phyloP scores from a whole-genome alignment of 106 monocot species.

The Chionographis japonica region DNA sequence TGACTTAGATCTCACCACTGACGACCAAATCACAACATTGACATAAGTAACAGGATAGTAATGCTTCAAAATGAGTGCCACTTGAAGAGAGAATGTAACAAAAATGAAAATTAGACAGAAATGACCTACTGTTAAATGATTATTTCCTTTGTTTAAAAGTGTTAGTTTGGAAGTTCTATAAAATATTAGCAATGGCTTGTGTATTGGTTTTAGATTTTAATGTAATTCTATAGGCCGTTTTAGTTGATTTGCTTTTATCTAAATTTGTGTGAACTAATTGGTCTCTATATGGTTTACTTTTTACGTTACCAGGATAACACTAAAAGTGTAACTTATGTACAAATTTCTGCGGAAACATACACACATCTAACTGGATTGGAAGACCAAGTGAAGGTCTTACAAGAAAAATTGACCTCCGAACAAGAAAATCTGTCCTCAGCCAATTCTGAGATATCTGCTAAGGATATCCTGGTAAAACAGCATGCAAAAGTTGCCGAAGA shows the following conservation, averaged over 20 bases:
- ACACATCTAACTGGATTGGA: conserved; percentile 19
- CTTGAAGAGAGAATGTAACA: too few relatives aligned
- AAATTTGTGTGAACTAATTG: not conserved
- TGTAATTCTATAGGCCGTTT: too few relatives aligned
- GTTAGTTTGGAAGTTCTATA: too few relatives aligned
- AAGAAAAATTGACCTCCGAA: conserved; percentile 21
- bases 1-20: too few relatives aligned
- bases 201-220: too few relatives aligned
- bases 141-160: too few relatives aligned
- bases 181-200: too few relatives aligned
- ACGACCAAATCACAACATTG: not conserved
- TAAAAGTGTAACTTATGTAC: conserved; percentile 19
- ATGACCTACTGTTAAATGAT: too few relatives aligned
- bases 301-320: conserved; percentile 20
- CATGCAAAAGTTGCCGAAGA: conserved; percentile 85
- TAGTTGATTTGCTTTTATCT: too few relatives aligned
- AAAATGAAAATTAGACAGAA: too few relatives aligned
- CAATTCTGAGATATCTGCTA: conserved; percentile 50
- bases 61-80: too few relatives aligned
- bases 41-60: not conserved
- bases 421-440: conserved; percentile 46
- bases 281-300: not conserved
- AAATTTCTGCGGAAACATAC: conserved; percentile 33
- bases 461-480: conserved; percentile 72
- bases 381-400: conserved; percentile 32